Percentiles rank a stretch among this genome's conserved stretches.
Conservation (phyloP, 2,329 filamentous ascomycete genomes). For the Exophiala bonariae region DNA sequence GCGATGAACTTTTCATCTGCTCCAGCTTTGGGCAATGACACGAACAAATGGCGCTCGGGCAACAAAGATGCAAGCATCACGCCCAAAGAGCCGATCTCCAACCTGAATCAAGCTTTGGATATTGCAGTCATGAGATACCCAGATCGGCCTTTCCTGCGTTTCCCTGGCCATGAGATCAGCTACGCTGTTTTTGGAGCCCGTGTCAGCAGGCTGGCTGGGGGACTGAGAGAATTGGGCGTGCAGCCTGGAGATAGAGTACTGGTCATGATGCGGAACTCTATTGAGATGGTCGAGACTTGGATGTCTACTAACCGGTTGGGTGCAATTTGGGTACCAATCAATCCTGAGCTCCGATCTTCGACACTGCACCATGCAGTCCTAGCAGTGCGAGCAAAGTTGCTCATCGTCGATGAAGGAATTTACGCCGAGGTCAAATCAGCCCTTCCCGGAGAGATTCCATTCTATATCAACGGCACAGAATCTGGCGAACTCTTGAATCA, state of each 20-base stretch:
- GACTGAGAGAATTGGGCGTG: slow-evolving; percentile 8
- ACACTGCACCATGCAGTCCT: slow-evolving; percentile 10
- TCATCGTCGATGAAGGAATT: slow-evolving; percentile 11
- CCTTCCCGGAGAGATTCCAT: too few species aligned
- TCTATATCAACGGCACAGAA: too few species aligned
- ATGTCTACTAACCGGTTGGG: slow-evolving; percentile 12
- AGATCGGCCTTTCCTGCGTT: slow-evolving; percentile 6
- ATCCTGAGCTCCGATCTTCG: slow-evolving; percentile 12
- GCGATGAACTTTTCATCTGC: too few species aligned
- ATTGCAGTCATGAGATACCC: slow-evolving; percentile 5
- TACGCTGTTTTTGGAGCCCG: neutral
- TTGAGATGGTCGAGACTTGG: slow-evolving; percentile 14
- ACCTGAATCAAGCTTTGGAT: neutral
- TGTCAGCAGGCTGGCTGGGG: slow-evolving; percentile 9
- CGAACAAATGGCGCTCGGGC: too few species aligned
- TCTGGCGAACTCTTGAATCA: neutral
- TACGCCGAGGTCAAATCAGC: neutral
- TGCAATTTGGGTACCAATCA: slow-evolving; percentile 16
- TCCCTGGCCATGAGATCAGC: slow-evolving; percentile 1
- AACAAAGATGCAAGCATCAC: too few species aligned
- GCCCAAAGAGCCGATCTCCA: too few species aligned
- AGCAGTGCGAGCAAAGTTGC: slow-evolving; percentile 5
- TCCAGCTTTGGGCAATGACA: too few species aligned
- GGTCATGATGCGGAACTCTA: too few species aligned
- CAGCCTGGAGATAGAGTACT: neutral